Percentiles rank a stretch among this genome's conserved stretches.
These are phyloP conservation scores for Solanum arcanum DNA, from an alignment of 257 asterid species.

Conservation along the genomic window DNA sequence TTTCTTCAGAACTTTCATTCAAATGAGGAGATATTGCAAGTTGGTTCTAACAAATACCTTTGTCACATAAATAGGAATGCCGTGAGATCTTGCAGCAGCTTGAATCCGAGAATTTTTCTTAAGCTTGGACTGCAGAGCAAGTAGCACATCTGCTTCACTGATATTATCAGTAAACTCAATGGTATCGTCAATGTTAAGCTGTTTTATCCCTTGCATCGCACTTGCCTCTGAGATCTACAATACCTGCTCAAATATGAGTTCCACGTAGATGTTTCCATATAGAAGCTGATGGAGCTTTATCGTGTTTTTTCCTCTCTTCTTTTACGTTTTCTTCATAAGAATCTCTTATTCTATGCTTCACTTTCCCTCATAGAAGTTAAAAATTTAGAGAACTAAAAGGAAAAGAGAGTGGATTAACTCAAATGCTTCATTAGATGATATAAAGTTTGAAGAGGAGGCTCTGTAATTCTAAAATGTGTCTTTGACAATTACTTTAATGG, in stretches of 20 bases:
- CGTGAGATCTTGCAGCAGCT: conserved; percentile 83
- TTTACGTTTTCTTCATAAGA: not conserved
- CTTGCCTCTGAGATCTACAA: conserved; percentile 81
- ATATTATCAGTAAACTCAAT: conserved; percentile 79
- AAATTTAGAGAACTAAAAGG: not conserved
- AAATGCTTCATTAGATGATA: not conserved
- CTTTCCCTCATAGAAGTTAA: not conserved
- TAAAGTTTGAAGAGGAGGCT: not conserved
- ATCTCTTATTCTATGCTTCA: not conserved
- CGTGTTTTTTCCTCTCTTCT: not conserved
- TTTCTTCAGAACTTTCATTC: not conserved
- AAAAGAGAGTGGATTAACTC: not conserved
- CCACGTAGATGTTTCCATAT: conserved; percentile 8
- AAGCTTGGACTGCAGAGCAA: conserved; percentile 87
- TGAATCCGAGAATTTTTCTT: conserved; percentile 88
- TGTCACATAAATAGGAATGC: conserved; percentile 68
- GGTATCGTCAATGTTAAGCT: conserved; percentile 35
- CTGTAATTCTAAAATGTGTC: not conserved
- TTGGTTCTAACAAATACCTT: conserved; percentile 34
- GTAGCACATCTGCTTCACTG: conserved; percentile 81
- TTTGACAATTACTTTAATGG: not conserved
- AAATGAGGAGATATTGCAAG: not conserved
- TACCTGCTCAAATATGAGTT: conserved; percentile 46
- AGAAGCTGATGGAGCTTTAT: conserved; percentile 1
- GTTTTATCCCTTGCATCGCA: conserved; percentile 75